Percentiles rank a stretch among this genome's conserved stretches.
phyloP scores from a whole-genome alignment of 2,329 filamentous ascomycete species.

The Byssothecium circinans region DNA sequence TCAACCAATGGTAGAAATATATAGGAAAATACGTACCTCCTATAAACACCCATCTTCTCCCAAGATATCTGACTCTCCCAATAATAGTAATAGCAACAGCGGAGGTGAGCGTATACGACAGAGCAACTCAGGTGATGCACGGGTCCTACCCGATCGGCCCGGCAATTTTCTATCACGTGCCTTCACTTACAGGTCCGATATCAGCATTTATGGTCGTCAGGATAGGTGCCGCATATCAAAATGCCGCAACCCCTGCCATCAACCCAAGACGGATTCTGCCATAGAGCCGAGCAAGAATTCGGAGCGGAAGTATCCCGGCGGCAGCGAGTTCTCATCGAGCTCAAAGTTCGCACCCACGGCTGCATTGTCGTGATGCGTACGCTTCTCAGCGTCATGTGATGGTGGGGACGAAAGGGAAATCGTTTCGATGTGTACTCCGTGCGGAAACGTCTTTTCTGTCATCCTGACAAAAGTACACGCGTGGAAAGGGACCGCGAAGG shows the following conservation, averaged over 20 bases:
- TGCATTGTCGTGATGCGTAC: background rate
- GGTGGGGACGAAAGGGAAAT: background rate
- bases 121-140: constrained; percentile 11
- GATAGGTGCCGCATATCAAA: constrained; percentile 15
- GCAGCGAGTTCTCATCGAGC: constrained; percentile 10
- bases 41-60: constrained; percentile 34
- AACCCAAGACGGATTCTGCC: constrained; percentile 10
- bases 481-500: too few relatives aligned
- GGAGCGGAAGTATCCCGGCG: constrained; percentile 13
- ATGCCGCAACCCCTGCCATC: constrained; percentile 10
- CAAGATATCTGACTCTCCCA: constrained; percentile 16
- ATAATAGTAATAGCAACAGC: constrained; percentile 13
- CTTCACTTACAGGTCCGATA: constrained; percentile 10
- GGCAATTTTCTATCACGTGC: background rate
- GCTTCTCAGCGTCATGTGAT: constrained; percentile 3
- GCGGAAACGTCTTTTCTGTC: background rate
- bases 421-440: constrained; percentile 2
- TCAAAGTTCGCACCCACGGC: constrained; percentile 11
- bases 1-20: too few relatives aligned
- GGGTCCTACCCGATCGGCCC: constrained; percentile 1
- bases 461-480: background rate
- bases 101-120: constrained; percentile 10
- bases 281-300: constrained; percentile 13
- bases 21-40: constrained; percentile 14
- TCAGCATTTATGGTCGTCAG: constrained; percentile 14